A percentile compares a stretch with the other conserved stretches of the same genome.
phyloP scores from a whole-genome alignment of 2,329 filamentous ascomycete species.

The Exophiala alcalophila region DNA sequence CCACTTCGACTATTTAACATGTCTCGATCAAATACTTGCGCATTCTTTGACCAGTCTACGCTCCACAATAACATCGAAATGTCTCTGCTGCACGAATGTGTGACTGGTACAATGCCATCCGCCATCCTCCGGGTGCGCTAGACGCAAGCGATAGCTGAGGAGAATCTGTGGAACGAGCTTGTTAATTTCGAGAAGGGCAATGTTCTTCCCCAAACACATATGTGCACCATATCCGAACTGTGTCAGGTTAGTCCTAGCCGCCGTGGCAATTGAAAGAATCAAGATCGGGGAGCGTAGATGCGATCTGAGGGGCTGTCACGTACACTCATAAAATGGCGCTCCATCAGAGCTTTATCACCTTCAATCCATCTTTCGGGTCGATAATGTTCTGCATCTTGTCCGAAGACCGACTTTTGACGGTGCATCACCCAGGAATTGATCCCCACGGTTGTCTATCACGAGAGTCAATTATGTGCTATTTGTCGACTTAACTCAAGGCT shows the following conservation, averaged over 20 bases:
- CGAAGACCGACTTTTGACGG: constrained; percentile 40
- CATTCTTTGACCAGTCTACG: too few relatives aligned
- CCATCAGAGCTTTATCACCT: constrained; percentile 34
- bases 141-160: neutral
- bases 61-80: constrained; percentile 29
- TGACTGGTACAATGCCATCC: neutral
- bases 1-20: too few relatives aligned
- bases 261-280: too few relatives aligned
- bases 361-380: constrained; percentile 47
- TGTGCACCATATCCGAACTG: constrained; percentile 51
- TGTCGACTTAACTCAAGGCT: neutral
- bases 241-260: too few relatives aligned
- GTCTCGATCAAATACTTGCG: too few relatives aligned
- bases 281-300: too few relatives aligned
- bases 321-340: constrained; percentile 12
- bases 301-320: too few relatives aligned
- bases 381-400: constrained; percentile 39
- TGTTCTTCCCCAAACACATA: constrained; percentile 35
- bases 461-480: neutral
- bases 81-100: neutral
- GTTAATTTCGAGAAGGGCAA: constrained; percentile 25
- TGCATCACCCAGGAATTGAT: constrained; percentile 41
- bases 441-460: constrained; percentile 5
- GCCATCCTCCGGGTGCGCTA: neutral
- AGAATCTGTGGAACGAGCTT: constrained; percentile 26